phyloP scores from a whole-genome alignment of 176 grass and related monocot genomes.

The Calamus simplicifolius region DNA sequence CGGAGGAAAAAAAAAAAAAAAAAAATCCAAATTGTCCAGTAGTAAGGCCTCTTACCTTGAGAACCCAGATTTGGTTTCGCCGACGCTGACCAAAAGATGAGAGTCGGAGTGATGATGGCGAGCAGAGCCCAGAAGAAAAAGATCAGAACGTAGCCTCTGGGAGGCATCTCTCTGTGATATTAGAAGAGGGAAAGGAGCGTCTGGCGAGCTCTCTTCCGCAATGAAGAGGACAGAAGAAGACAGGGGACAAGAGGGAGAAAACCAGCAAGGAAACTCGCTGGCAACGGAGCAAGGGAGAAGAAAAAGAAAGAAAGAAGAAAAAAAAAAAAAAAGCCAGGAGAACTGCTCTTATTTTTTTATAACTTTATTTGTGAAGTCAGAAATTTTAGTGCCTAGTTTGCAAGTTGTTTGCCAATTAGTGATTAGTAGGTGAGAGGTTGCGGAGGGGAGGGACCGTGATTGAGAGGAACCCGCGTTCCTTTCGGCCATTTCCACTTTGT shows the following conservation, averaged over 20 bases:
- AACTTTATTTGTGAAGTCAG: too few relatives aligned
- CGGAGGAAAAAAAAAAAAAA: too few relatives aligned
- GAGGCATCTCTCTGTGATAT: constrained; percentile 18
- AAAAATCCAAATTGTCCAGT: too few relatives aligned
- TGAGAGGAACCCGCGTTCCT: too few relatives aligned
- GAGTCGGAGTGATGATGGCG: constrained; percentile 36
- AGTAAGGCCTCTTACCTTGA: not conserved
- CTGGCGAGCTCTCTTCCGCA: not conserved
- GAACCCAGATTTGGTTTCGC: constrained; percentile 22
- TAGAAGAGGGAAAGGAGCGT: not conserved
- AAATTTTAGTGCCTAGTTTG: too few relatives aligned
- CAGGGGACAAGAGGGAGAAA: not conserved
- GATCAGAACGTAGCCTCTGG: constrained; percentile 40
- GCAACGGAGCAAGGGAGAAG: constrained; percentile 8
- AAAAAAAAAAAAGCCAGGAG: not conserved
- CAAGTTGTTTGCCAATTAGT: too few relatives aligned
- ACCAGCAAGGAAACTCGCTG: constrained; percentile 1
- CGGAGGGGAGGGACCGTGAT: too few relatives aligned
- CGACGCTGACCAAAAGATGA: constrained; percentile 35
- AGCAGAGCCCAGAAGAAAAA: constrained; percentile 38
- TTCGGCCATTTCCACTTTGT: too few relatives aligned
- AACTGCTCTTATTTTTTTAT: too few relatives aligned
- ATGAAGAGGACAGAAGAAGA: not conserved
- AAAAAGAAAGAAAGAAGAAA: constrained; percentile 8
- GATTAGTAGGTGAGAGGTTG: too few relatives aligned